phyloP scores from a whole-genome alignment of 352 stramenopile species.

The Globisporangium takayamanum region DNA sequence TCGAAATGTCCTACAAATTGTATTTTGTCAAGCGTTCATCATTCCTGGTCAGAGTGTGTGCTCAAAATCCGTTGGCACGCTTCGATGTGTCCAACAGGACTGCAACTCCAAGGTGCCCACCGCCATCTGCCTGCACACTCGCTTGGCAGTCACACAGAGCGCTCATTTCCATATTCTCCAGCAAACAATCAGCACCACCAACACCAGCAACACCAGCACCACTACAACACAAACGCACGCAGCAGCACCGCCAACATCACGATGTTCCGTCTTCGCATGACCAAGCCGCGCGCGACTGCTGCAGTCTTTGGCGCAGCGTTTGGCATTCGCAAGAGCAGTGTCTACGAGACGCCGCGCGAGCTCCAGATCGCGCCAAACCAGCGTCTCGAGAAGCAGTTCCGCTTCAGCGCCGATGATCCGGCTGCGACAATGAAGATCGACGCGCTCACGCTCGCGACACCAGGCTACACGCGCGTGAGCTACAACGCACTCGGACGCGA shows the following conservation, averaged over 20 bases:
- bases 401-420: conserved; percentile 5
- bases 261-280: conserved; percentile 6
- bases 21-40: too few species aligned
- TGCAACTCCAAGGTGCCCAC: too few species aligned
- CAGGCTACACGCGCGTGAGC: conserved; percentile 23
- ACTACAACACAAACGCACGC: too few species aligned
- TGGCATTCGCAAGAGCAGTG: conserved; percentile 3
- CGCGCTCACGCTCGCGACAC: conserved; percentile 14
- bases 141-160: too few species aligned
- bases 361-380: conserved; percentile 16
- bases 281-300: neutral
- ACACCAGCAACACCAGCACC: too few species aligned
- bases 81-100: too few species aligned
- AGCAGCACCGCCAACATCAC: neutral
- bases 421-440: conserved; percentile 8
- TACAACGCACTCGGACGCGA: conserved; percentile 13
- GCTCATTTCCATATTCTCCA: too few species aligned
- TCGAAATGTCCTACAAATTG: too few species aligned
- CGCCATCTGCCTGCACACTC: too few species aligned
- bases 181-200: too few species aligned
- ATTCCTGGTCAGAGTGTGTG: too few species aligned
- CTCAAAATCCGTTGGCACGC: too few species aligned
- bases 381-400: conserved; percentile 15
- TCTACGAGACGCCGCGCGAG: conserved; percentile 10
- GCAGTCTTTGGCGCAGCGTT: conserved; percentile 9